These are phyloP conservation scores for Canavalia ensiformis DNA, from an alignment of 306 rosid species.

Conservation along the genomic window DNA sequence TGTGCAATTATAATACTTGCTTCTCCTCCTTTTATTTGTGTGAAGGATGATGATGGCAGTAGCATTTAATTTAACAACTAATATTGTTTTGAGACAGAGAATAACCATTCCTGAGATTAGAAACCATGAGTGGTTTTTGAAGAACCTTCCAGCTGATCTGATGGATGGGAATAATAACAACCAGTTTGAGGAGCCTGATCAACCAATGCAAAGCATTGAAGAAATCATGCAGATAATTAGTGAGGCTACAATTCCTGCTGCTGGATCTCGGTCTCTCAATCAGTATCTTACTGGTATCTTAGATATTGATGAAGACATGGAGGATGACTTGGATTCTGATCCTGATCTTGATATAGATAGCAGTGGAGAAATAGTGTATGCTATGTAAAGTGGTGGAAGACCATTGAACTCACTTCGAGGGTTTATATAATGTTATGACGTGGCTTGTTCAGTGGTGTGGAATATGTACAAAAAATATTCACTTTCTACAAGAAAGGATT, in stretches of 20 bases:
- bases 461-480: conserved; percentile 41
- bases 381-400: conserved; percentile 61
- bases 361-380: conserved; percentile 92
- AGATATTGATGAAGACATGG: conserved; percentile 95
- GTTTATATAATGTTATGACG: conserved; percentile 19
- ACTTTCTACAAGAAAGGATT: conserved; percentile 34
- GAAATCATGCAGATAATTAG: conserved; percentile 92
- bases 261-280: conserved; percentile 73
- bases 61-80: conserved; percentile 26
- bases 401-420: not conserved
- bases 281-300: conserved; percentile 82
- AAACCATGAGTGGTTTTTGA: conserved; percentile 92
- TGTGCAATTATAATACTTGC: conserved; percentile 12
- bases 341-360: conserved; percentile 91
- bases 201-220: conserved; percentile 82
- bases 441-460: conserved; percentile 40
- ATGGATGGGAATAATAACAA: conserved; percentile 64
- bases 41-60: conserved; percentile 15
- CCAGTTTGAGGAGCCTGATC: conserved; percentile 87
- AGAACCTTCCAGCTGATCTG: conserved; percentile 91
- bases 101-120: conserved; percentile 87
- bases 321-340: conserved; percentile 81
- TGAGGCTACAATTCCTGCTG: conserved; percentile 87
- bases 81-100: conserved; percentile 65
- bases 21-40: conserved; percentile 24